Conservation (phyloP, 352 stramenopile species). For the Halophytophthora batemanensis region DNA sequence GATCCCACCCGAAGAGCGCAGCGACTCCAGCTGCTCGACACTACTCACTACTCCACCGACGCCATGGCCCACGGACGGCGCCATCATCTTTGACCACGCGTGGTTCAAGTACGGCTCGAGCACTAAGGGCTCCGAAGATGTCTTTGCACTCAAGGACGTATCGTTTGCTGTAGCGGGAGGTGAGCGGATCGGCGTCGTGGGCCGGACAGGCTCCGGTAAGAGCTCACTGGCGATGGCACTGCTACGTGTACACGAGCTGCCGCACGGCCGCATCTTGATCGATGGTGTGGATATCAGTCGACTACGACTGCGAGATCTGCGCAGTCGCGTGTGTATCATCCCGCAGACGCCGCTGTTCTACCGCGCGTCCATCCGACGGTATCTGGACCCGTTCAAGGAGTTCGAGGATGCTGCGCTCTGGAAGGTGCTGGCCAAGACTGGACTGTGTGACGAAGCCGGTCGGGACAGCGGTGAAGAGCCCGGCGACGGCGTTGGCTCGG, state of each 20-base stretch:
- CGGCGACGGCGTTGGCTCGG: slow-evolving; percentile 30
- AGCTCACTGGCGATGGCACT: slow-evolving; percentile 55
- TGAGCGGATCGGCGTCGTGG: slow-evolving; percentile 54
- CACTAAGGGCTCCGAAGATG: slow-evolving; percentile 30
- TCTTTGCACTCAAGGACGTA: slow-evolving; percentile 43
- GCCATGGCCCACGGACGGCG: slow-evolving; percentile 67
- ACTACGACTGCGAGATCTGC: slow-evolving; percentile 37
- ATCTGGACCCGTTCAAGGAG: slow-evolving; percentile 90
- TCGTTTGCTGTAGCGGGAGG: slow-evolving; percentile 41
- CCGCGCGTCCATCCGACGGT: slow-evolving; percentile 84
- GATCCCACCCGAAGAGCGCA: slow-evolving; percentile 36
- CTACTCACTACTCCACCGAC: slow-evolving; percentile 9
- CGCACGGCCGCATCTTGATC: slow-evolving; percentile 77
- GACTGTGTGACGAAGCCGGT: slow-evolving; percentile 56
- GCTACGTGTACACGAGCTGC: slow-evolving; percentile 41
- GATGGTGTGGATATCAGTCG: slow-evolving; percentile 82
- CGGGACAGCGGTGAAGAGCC: slow-evolving; percentile 57
- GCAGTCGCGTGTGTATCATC: slow-evolving; percentile 59
- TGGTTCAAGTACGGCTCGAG: slow-evolving; percentile 68
- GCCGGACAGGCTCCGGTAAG: slow-evolving; percentile 58
- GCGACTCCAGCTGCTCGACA: slow-evolving; percentile 1
- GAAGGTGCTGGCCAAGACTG: slow-evolving; percentile 38
- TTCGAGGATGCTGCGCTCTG: slow-evolving; percentile 63
- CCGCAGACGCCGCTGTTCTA: slow-evolving; percentile 92
- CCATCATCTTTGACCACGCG: slow-evolving; percentile 80